Evolutionary conservation across 1,139 yeast genomes (phyloP).

Genomic region (Saccharomyces hybrid): DNA sequence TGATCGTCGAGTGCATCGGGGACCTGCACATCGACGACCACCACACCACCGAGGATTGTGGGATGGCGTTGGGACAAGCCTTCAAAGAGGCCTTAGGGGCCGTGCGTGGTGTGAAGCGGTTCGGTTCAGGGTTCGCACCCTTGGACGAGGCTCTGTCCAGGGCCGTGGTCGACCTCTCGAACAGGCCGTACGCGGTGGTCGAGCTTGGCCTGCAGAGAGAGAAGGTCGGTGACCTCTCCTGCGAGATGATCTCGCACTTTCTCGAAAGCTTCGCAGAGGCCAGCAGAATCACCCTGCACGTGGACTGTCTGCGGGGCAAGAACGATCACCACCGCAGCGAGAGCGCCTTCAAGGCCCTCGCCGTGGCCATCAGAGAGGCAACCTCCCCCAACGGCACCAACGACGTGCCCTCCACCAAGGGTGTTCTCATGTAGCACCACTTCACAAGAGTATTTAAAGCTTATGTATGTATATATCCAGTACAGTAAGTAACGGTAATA

Average conservation of each 20-base stretch:
- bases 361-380: conserved; percentile 85
- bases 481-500: neutral
- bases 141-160: conserved; percentile 91
- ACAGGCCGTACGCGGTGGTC: conserved; percentile 84
- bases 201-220: conserved; percentile 88
- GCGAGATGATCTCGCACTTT: conserved; percentile 97
- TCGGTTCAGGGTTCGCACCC: conserved; percentile 93
- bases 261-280: conserved; percentile 89
- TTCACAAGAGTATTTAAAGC: neutral
- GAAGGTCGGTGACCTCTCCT: conserved; percentile 81
- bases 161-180: conserved; percentile 89
- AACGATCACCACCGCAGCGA: conserved; percentile 97
- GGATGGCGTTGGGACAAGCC: conserved; percentile 82
- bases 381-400: conserved; percentile 72
- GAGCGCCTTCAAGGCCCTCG: conserved; percentile 91
- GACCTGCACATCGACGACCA: conserved; percentile 95
- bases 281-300: conserved; percentile 85
- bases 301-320: conserved; percentile 84
- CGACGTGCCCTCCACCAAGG: conserved; percentile 94
- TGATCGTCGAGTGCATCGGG: conserved; percentile 82
- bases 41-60: conserved; percentile 93
- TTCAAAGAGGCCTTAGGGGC: conserved; percentile 86
- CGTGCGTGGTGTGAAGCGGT: conserved; percentile 83
- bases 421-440: conserved; percentile 48
- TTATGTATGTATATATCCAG: neutral